These are phyloP conservation scores for Sarocladium brachiariae DNA, from an alignment of 2,329 filamentous ascomycete genomes.

Conservation along the genomic window DNA sequence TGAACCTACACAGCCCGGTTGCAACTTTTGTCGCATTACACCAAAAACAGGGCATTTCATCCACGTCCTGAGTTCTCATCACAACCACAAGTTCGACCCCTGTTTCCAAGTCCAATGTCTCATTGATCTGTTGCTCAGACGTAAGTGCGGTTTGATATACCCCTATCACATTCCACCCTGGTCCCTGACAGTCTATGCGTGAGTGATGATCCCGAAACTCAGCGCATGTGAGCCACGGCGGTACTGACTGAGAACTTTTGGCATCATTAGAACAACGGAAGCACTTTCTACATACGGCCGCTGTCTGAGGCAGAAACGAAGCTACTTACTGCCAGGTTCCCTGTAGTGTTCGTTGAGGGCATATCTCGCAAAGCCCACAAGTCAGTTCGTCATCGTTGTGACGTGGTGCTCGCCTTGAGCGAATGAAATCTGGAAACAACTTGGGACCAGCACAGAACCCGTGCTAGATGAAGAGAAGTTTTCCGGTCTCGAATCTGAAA, in stretches of 20 bases:
- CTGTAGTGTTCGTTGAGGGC: neutral
- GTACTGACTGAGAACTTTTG: slow-evolving; percentile 4
- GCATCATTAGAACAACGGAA: neutral
- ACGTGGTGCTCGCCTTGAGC: neutral
- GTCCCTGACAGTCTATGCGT: slow-evolving; percentile 6
- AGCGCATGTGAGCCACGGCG: neutral
- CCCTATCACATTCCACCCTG: slow-evolving; percentile 2
- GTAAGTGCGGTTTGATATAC: slow-evolving; percentile 4
- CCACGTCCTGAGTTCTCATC: too few species aligned
- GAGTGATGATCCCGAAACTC: neutral
- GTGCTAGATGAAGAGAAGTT: neutral
- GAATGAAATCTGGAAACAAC: neutral
- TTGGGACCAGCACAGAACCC: too few species aligned
- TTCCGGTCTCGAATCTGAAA: neutral
- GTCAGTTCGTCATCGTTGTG: neutral
- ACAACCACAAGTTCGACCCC: neutral
- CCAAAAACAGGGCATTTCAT: too few species aligned
- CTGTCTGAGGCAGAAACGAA: neutral
- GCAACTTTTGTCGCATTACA: too few species aligned
- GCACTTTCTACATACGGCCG: neutral
- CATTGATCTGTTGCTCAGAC: neutral
- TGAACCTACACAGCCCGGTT: too few species aligned
- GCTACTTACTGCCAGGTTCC: too few species aligned
- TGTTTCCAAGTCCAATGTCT: neutral
- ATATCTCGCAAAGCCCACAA: neutral